Conservation (phyloP, 371 early-diverging fungal genomes). For the Mortierella sp. region DNA sequence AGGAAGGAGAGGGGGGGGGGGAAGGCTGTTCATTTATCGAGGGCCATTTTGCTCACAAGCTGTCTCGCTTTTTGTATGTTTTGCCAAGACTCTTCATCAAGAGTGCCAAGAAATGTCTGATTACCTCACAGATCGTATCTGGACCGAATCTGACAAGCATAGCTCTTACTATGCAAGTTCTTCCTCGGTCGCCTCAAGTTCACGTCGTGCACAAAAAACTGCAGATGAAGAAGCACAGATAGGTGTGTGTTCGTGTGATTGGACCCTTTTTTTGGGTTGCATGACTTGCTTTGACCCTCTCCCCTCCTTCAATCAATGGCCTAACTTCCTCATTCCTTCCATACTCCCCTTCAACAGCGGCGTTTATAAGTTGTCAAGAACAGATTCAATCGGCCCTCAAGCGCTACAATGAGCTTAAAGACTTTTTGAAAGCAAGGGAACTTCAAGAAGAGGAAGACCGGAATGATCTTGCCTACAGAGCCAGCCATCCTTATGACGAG, state of each 20-base stretch:
- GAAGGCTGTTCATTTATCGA: no score
- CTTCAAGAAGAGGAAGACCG: constrained; percentile 28
- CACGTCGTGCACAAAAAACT: constrained; percentile 14
- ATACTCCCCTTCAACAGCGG: no score
- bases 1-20: no score
- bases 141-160: constrained; percentile 30
- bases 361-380: constrained; percentile 28
- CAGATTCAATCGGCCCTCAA: constrained; percentile 17
- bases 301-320: no score
- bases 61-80: not conserved
- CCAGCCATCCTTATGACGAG: constrained; percentile 1
- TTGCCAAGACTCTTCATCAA: constrained; percentile 20
- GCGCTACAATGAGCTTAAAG: constrained; percentile 25
- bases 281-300: not conserved
- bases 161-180: no score
- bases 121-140: constrained; percentile 36
- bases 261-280: no score
- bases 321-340: not conserved
- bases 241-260: no score
- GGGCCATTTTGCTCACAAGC: no score
- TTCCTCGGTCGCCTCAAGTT: constrained; percentile 6
- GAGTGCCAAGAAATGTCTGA: constrained; percentile 47
- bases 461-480: constrained; percentile 1
- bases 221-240: constrained; percentile 38
- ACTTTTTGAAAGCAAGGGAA: constrained; percentile 33